Base-by-base conservation (phyloP, 192 early-diverging fungal species). In the Coemansia aciculifera region DNA sequence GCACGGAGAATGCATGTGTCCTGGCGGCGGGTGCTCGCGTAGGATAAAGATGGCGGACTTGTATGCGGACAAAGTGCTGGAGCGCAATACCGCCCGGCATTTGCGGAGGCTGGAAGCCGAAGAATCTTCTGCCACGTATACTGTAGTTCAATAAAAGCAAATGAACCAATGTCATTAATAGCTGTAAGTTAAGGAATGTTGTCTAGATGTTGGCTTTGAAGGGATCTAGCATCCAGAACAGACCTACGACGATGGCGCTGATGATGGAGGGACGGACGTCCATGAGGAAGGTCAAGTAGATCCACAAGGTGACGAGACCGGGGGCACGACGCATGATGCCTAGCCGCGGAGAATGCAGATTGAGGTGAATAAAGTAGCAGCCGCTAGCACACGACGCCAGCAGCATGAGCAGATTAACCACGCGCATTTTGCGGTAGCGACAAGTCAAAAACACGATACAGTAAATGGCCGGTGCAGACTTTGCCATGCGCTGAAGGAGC, bases 251-350 rank as follows among this genome's bases (percentile, higher is more conserved):
- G 12, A 66, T 10, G 8, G 72, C 72, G 27, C 60, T 74, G 44
- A 79, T 68, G 46, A 79, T 60, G 21, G 77, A 64, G 6, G 77
- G 72, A 0, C 77, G 77, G 12, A 81, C 72, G 15, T 79, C 77
- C 73, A 73, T 66, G 27, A 79, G 63, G 37, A 84, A 75, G 29
- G 74, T 79, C 56, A 75, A 60, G 59, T 90, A 89, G 38, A 91
- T 84, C 77, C 89, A 87, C 40, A 91, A 76, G 15, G 90, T 91
- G n/a, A 88, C 86, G 43, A 91, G 73, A 5, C 90, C 90, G 1
- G 90, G 90, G 9, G 87, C 86, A 10, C 88, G 86, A 36, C 86
- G 76, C 90, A 91, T 91, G 62, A 88, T 87, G 7, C 90, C 90
- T 63, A 91, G 75, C 0, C 89, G 86, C 3, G 90, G 88, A 6